These are phyloP conservation scores for Colletotrichum sp. DNA, from an alignment of 2,329 filamentous ascomycete genomes.

Conservation along the genomic window DNA sequence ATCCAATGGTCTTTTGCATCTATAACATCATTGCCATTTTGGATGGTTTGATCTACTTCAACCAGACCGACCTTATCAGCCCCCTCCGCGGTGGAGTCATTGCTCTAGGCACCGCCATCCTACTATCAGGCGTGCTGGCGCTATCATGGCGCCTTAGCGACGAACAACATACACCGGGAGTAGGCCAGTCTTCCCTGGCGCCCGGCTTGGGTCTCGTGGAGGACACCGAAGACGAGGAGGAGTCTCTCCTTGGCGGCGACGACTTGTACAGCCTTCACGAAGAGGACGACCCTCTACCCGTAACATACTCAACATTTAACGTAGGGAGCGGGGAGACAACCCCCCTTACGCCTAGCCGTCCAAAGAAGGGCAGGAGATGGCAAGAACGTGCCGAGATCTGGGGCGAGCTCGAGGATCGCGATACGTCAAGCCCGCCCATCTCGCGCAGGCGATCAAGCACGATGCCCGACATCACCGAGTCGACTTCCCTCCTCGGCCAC, in stretches of 20 bases:
- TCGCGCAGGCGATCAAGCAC: conserved; percentile 54
- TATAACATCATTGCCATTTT: conserved; percentile 99
- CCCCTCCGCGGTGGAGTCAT: conserved; percentile 81
- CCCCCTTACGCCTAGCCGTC: conserved; percentile 42
- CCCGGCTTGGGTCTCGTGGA: conserved; percentile 85
- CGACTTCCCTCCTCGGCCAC: conserved; percentile 40
- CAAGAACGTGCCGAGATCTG: conserved; percentile 82
- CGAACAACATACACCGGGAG: conserved; percentile 66
- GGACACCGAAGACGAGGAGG: conserved; percentile 67
- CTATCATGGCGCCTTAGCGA: conserved; percentile 93
- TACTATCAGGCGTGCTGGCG: conserved; percentile 87
- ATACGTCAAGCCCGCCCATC: conserved; percentile 45
- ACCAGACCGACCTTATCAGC: conserved; percentile 81
- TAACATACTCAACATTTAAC: conserved; percentile 55
- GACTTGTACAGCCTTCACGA: conserved; percentile 47
- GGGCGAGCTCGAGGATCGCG: conserved; percentile 84
- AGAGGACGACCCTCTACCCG: conserved; percentile 39
- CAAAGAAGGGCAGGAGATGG: conserved; percentile 57
- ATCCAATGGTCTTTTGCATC: conserved; percentile 96
- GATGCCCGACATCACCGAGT: conserved; percentile 46
- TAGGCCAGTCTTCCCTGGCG: conserved; percentile 72
- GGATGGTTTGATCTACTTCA: conserved; percentile 96
- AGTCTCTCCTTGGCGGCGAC: conserved; percentile 56
- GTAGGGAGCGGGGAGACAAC: conserved; percentile 41
- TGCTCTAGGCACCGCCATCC: conserved; percentile 81